phyloP scores from a whole-genome alignment of 805 yeast species.

The Candida maltosa region DNA sequence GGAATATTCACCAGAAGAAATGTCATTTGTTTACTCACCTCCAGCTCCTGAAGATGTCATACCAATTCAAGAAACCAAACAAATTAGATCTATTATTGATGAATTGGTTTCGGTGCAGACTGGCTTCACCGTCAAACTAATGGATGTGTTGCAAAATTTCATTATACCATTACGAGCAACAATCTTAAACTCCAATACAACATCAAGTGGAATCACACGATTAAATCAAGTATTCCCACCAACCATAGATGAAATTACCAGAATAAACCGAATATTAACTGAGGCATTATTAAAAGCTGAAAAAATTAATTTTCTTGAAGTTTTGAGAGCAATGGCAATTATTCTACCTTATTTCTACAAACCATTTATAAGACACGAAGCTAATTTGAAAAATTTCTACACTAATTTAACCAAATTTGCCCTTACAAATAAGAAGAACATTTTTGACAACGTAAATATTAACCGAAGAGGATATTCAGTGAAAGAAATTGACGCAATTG shows the following conservation, averaged over 20 bases:
- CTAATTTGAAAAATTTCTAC: slow-evolving; percentile 72
- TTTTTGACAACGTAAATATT: slow-evolving; percentile 25
- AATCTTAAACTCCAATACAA: slow-evolving; percentile 35
- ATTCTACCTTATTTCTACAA: slow-evolving; percentile 89
- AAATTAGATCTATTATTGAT: slow-evolving; percentile 50
- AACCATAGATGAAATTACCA: slow-evolving; percentile 88
- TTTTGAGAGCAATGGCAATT: slow-evolving; percentile 74
- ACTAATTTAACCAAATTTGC: slow-evolving; percentile 45
- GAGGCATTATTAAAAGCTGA: slow-evolving; percentile 69
- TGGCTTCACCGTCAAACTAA: slow-evolving; percentile 66
- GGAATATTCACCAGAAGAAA: slow-evolving; percentile 88
- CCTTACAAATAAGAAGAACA: slow-evolving; percentile 22
- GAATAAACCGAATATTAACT: slow-evolving; percentile 81
- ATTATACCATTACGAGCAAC: slow-evolving; percentile 74
- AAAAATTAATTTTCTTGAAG: slow-evolving; percentile 70
- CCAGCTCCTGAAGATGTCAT: slow-evolving; percentile 35
- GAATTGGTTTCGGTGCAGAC: slow-evolving; percentile 74
- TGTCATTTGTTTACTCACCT: slow-evolving; percentile 66
- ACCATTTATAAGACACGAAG: slow-evolving; percentile 91
- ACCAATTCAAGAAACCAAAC: slow-evolving; percentile 12
- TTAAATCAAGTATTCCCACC: slow-evolving; percentile 87
- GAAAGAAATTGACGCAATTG: slow-evolving; percentile 39
- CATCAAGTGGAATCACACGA: slow-evolving; percentile 54
- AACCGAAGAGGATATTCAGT: slow-evolving; percentile 27
- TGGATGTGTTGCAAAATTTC: slow-evolving; percentile 72